Evolutionary conservation across 768 basidiomycete genomes (phyloP).

Genomic region (Rhodotorula toruloides): DNA sequence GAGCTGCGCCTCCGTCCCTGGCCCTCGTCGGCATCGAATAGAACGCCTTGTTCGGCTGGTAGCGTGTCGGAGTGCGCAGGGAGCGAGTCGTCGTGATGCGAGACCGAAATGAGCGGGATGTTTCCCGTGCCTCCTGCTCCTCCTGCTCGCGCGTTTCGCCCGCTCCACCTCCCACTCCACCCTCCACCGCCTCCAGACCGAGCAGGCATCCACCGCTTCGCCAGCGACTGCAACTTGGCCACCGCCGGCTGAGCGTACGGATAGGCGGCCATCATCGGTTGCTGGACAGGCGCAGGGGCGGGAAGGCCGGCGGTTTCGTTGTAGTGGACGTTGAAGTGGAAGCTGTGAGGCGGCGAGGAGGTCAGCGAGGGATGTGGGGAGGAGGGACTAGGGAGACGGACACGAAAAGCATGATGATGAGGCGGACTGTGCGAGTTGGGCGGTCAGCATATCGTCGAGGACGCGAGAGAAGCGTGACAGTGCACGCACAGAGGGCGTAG

Average conservation of each 20-base stretch:
- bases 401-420: not conserved
- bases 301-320: not conserved
- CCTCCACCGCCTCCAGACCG: not conserved
- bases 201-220: not conserved
- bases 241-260: not conserved
- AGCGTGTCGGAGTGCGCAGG: too few species aligned
- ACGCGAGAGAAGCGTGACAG: too few species aligned
- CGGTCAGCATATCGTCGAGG: not conserved
- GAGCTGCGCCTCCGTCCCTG: too few species aligned
- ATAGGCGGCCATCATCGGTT: not conserved
- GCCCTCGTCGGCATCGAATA: not conserved
- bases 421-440: fast-evolving
- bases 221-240: slow-evolving; percentile 1
- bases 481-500: slow-evolving; percentile 18
- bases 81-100: not conserved
- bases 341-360: not conserved
- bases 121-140: not conserved
- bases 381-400: not conserved
- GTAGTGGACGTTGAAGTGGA: slow-evolving; percentile 7
- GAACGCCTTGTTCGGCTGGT: not conserved
- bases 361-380: not conserved
- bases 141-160: not conserved
- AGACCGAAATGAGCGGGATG: not conserved
- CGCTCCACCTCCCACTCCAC: not conserved
- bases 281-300: not conserved